Conservation (phyloP, 768 basidiomycete species). For the Lyophyllum atratum region DNA sequence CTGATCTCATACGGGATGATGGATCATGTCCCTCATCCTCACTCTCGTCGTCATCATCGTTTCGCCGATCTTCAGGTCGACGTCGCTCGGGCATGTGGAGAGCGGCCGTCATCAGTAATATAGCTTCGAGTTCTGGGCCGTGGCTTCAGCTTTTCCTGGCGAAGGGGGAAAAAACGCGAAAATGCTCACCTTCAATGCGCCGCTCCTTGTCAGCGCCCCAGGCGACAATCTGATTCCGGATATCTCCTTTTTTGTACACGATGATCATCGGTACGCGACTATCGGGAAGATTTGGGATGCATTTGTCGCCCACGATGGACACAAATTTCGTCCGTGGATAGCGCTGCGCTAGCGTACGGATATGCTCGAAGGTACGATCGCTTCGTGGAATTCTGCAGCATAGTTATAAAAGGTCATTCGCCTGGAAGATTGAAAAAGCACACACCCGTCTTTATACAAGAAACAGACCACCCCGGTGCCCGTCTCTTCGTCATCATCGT, state of each 20-base stretch:
- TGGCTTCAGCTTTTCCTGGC: constrained; percentile 3
- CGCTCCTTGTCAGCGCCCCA: constrained; percentile 84
- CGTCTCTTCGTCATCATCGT: constrained; percentile 61
- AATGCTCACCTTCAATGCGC: constrained; percentile 64
- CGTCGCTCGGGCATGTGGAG: constrained; percentile 58
- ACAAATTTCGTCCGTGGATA: constrained; percentile 95
- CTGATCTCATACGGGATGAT: constrained; percentile 58
- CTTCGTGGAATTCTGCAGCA: constrained; percentile 71
- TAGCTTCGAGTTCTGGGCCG: constrained; percentile 65
- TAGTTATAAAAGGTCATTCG: background rate
- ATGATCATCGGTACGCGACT: constrained; percentile 89
- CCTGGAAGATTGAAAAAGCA: constrained; percentile 4
- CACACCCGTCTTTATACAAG: constrained; percentile 93
- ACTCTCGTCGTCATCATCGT: constrained; percentile 44
- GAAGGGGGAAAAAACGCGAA: background rate
- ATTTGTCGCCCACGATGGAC: constrained; percentile 92
- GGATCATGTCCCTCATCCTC: constrained; percentile 49
- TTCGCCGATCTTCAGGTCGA: constrained; percentile 27
- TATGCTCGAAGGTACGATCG: constrained; percentile 70
- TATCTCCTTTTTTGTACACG: constrained; percentile 90
- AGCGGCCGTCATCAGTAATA: constrained; percentile 64
- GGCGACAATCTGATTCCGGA: constrained; percentile 80
- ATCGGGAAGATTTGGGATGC: constrained; percentile 96
- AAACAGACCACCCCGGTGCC: constrained; percentile 96
- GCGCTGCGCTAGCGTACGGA: constrained; percentile 72